Percentiles rank a stretch among this genome's conserved stretches.
phyloP scores from a whole-genome alignment of 345 rosid genomes.

The Brassica juncea region DNA sequence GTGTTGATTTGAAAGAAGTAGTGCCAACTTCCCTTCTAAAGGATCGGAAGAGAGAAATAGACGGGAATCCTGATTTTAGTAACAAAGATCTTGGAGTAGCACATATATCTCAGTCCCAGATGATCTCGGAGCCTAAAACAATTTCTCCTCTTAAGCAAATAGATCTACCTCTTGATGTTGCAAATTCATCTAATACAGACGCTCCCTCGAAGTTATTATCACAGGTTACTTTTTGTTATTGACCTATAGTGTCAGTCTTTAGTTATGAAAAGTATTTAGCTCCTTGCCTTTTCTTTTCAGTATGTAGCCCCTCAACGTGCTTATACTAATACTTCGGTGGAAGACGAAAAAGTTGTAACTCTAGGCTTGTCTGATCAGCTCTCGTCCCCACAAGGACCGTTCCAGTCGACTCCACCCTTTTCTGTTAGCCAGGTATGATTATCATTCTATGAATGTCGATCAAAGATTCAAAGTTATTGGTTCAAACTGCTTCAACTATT shows the following conservation, averaged over 20 bases:
- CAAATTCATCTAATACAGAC: conserved; percentile 47
- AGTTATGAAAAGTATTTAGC: not conserved
- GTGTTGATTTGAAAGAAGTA: conserved; percentile 76
- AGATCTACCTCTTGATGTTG: conserved; percentile 56
- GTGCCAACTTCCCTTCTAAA: conserved; percentile 73
- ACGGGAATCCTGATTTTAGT: conserved; percentile 92
- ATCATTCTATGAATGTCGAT: not conserved
- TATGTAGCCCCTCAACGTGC: conserved; percentile 68
- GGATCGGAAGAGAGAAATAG: conserved; percentile 80
- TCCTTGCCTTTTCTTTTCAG: conserved; percentile 43
- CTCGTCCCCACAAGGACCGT: conserved; percentile 76
- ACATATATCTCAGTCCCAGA: conserved; percentile 51
- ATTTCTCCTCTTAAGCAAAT: conserved; percentile 57
- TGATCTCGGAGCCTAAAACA: conserved; percentile 62
- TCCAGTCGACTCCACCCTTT: conserved; percentile 77
- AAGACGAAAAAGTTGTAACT: conserved; percentile 80
- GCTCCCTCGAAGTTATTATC: conserved; percentile 64
- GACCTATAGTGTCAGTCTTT: not conserved
- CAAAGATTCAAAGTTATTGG: not conserved
- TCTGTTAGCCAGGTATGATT: conserved; percentile 61
- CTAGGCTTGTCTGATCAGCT: conserved; percentile 81
- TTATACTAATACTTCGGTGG: conserved; percentile 63
- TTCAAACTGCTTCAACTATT: conserved; percentile 5
- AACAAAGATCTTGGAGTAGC: conserved; percentile 59
- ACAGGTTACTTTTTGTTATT: conserved; percentile 53